Evolutionary conservation across 257 asterid genomes (phyloP).

Genomic region (Gentiana dahurica): DNA sequence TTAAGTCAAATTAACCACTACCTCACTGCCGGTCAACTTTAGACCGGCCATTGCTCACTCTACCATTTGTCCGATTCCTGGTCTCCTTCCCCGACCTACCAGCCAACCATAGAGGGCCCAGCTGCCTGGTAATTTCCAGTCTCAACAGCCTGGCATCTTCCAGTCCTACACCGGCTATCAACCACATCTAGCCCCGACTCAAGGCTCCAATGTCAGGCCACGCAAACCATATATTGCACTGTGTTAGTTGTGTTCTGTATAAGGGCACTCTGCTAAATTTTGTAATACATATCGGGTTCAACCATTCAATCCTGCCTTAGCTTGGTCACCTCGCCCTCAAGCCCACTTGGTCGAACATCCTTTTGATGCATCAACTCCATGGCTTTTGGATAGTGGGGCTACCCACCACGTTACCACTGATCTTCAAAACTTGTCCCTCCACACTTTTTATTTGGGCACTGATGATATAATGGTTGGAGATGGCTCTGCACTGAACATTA

Average conservation of each 20-base stretch:
- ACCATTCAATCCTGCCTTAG: too few relatives aligned
- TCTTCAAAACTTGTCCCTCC: not conserved
- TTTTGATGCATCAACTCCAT: not conserved
- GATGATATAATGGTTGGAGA: slow-evolving; percentile 2
- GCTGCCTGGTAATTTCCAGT: not conserved
- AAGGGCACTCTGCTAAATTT: too few relatives aligned
- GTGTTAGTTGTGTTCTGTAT: too few relatives aligned
- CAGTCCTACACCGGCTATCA: too few relatives aligned
- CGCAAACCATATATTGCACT: too few relatives aligned
- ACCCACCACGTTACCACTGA: slow-evolving; percentile 5
- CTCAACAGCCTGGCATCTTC: not conserved
- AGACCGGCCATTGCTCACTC: too few relatives aligned
- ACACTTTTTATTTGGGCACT: not conserved
- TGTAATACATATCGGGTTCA: too few relatives aligned
- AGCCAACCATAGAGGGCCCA: not conserved
- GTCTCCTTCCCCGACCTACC: not conserved
- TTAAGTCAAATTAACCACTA: not conserved
- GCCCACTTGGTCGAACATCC: too few relatives aligned
- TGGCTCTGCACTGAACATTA: slow-evolving; percentile 1
- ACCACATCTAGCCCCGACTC: too few relatives aligned
- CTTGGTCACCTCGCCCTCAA: too few relatives aligned
- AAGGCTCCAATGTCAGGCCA: too few relatives aligned
- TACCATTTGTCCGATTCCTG: not conserved
- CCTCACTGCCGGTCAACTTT: not conserved
- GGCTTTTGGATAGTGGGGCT: slow-evolving; percentile 1